phyloP scores from a whole-genome alignment of 495 filamentous ascomycete species.

The Penicillium atrosanguineum region DNA sequence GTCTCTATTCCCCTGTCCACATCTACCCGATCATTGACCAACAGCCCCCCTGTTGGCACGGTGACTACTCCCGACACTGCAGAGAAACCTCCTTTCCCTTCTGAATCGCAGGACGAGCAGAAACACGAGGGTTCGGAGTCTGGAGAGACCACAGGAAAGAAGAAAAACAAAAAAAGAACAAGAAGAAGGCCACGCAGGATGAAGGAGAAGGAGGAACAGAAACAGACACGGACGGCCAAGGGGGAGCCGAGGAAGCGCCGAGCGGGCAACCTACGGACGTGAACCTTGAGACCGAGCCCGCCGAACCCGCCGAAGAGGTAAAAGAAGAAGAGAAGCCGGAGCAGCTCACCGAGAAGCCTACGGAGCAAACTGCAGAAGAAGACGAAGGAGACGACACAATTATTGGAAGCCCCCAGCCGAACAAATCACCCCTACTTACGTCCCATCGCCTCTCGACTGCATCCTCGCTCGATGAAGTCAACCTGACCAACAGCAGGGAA shows the following conservation, averaged over 20 bases:
- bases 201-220: neutral
- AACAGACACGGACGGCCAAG: neutral
- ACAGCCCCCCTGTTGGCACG: conserved; percentile 44
- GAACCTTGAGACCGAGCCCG: neutral
- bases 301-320: conserved; percentile 5
- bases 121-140: conserved; percentile 13
- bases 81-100: conserved; percentile 34
- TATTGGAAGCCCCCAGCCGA: conserved; percentile 26
- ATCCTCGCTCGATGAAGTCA: conserved; percentile 66
- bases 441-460: conserved; percentile 62
- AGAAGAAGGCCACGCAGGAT: conserved; percentile 20
- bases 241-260: neutral
- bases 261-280: conserved; percentile 6
- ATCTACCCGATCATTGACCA: conserved; percentile 47
- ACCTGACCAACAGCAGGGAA: conserved; percentile 56
- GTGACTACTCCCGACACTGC: conserved; percentile 34
- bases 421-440: conserved; percentile 55
- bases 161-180: conserved; percentile 25
- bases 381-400: conserved; percentile 34
- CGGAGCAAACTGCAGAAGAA: neutral
- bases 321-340: conserved; percentile 22
- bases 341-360: conserved; percentile 14
- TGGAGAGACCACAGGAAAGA: conserved; percentile 5
- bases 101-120: conserved; percentile 30
- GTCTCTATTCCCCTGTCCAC: conserved; percentile 36